These are phyloP conservation scores for Wickerhamomyces sp. DNA, from an alignment of 1,139 yeast genomes.

Conservation along the genomic window DNA sequence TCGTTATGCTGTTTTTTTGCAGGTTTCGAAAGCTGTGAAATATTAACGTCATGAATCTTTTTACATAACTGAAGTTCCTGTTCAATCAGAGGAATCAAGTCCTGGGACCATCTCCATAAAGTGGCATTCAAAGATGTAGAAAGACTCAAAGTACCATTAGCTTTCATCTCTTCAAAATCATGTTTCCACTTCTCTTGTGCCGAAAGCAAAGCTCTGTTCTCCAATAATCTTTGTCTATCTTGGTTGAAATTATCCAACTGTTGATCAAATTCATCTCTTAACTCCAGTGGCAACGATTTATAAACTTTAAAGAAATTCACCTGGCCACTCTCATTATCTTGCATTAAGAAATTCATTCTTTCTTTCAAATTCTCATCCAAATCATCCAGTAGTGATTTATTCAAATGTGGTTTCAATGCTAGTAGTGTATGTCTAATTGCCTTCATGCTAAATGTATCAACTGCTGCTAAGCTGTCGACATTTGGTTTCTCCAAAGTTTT, in stretches of 20 bases:
- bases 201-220: conserved; percentile 75
- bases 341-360: conserved; percentile 24
- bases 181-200: conserved; percentile 88
- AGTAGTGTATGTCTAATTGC: conserved; percentile 74
- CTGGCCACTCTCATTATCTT: conserved; percentile 25
- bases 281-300: conserved; percentile 44
- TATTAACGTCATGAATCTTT: conserved; percentile 31
- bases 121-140: conserved; percentile 64
- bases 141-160: conserved; percentile 55
- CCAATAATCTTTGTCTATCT: conserved; percentile 71
- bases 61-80: conserved; percentile 56
- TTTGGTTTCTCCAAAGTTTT: conserved; percentile 31
- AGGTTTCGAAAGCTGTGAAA: conserved; percentile 12
- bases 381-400: conserved; percentile 32
- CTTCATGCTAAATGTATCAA: conserved; percentile 75
- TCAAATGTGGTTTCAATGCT: conserved; percentile 43
- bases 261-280: conserved; percentile 53
- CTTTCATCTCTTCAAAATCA: conserved; percentile 67
- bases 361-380: conserved; percentile 36
- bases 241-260: conserved; percentile 66
- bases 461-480: conserved; percentile 57
- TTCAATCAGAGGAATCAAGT: conserved; percentile 62
- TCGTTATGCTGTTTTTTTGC: conserved; percentile 36
- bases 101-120: conserved; percentile 71
- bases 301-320: conserved; percentile 66